Evolutionary conservation across 139 green algal genomes (phyloP).

Genomic region (Chlorella sorokiniana): DNA sequence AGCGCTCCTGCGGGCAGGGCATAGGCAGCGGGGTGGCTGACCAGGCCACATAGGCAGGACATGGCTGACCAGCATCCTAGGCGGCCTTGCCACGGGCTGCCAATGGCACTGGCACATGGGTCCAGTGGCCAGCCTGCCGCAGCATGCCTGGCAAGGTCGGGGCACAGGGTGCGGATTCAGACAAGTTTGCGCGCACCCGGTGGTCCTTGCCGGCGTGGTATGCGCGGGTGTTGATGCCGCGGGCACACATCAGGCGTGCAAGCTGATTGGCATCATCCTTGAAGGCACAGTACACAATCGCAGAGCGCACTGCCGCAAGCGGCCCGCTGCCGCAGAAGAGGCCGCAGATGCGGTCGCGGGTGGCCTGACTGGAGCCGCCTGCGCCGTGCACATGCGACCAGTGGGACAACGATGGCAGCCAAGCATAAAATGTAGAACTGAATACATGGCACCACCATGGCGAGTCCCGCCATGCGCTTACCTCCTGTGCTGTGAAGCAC

Average conservation of each 20-base stretch:
- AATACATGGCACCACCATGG: background rate
- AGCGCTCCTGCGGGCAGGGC: conserved; percentile 40
- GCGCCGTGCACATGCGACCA: background rate
- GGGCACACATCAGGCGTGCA: conserved; percentile 55
- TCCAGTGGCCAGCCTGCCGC: background rate
- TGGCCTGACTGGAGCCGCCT: background rate
- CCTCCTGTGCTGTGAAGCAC: conserved; percentile 49
- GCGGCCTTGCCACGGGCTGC: too few species aligned
- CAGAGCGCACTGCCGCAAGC: conserved; percentile 42
- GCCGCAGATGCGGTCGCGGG: conserved; percentile 22
- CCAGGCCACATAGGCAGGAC: background rate
- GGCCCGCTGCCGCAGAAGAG: conserved; percentile 51
- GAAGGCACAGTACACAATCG: conserved; percentile 82
- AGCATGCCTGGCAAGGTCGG: background rate
- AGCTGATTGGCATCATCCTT: conserved; percentile 74
- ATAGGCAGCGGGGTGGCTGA: too few species aligned
- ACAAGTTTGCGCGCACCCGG: background rate
- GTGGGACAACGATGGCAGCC: background rate
- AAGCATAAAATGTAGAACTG: background rate
- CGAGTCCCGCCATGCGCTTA: background rate
- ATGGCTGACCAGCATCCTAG: too few species aligned
- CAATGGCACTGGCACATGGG: background rate
- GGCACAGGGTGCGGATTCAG: background rate
- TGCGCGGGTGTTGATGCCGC: conserved; percentile 53
- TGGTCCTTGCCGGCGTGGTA: conserved; percentile 77